Percentiles rank a stretch among this genome's conserved stretches.
phyloP scores from a whole-genome alignment of 2,329 filamentous ascomycete genomes.

The Alternaria gansuensis region DNA sequence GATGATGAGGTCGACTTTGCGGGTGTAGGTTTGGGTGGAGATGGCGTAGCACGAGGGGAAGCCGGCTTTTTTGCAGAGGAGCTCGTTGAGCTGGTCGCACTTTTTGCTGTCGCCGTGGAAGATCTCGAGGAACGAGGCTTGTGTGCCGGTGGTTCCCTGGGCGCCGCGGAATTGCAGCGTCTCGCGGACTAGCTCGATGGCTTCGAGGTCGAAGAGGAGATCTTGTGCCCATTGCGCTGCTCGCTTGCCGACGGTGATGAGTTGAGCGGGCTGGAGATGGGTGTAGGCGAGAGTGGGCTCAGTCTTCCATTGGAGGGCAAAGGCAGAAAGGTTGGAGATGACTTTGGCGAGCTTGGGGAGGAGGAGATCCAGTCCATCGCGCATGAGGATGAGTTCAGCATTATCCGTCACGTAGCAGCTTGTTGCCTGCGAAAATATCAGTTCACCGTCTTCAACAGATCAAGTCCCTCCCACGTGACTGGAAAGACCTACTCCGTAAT shows the following conservation, averaged over 20 bases:
- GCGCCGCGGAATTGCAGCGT: conserved; percentile 77
- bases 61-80: conserved; percentile 72
- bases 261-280: conserved; percentile 71
- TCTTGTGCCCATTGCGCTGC: conserved; percentile 80
- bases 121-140: conserved; percentile 76
- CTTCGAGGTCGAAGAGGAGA: conserved; percentile 76
- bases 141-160: conserved; percentile 56
- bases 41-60: conserved; percentile 70
- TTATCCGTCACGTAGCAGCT: conserved; percentile 44
- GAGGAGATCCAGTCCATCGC: conserved; percentile 78
- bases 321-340: conserved; percentile 75
- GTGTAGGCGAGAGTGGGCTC: conserved; percentile 80
- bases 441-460: conserved; percentile 33
- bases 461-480: too few relatives aligned
- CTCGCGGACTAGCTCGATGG: conserved; percentile 73
- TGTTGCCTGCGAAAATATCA: conserved; percentile 68
- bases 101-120: conserved; percentile 69
- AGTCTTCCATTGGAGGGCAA: conserved; percentile 77
- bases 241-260: conserved; percentile 73
- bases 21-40: conserved; percentile 77
- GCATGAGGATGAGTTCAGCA: conserved; percentile 68
- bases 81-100: conserved; percentile 69
- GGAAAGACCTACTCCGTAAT: conserved; percentile 66
- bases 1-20: conserved; percentile 84
- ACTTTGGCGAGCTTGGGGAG: conserved; percentile 80